Base-by-base conservation (phyloP, 2,329 filamentous ascomycete genomes). In the Penicillium sp. region DNA sequence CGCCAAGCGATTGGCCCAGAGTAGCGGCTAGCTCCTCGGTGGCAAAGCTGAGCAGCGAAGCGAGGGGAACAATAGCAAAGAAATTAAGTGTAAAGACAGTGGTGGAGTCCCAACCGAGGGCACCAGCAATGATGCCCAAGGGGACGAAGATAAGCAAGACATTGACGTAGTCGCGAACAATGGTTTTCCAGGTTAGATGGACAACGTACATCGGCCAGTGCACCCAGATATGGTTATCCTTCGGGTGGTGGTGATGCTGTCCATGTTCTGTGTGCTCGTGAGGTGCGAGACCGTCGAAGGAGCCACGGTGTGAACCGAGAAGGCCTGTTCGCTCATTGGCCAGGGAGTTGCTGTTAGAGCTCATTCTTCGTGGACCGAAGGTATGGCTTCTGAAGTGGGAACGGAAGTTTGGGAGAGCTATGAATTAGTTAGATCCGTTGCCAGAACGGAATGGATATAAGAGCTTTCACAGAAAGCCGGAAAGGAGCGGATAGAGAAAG, bases 101-200 rank as follows among this genome's bases (percentile, higher is more conserved):
- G 3, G 80, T 82, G 1, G 84, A 79, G 61, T 80, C 76, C 79
- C 82, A 83, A 22, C 74, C 69, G 54, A 85, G 51, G 88, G 80
- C 61, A 87, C 81, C 83, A 26, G 84, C 75, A 45, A 85, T 67
- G 62, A 88, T 87, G 52, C 85, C 85, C 36, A 84, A 68, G 4
- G 85, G 85, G n/a, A 87, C 84, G 63, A 86, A 86, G 60, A 87
- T 73, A 51, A 88, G 78, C 19, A 88, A 71, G 47, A 87, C 67
- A 64, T 88, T 87, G 59, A 80, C 85, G 73, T 78, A 78, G 63
- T 79, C 79, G 26, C 75, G 77, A 25, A 71, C 66, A n/a, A 80
- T 67, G 3, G 77, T 77, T 52, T 71, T 62, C 71, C 74, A 79
- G 9, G 75, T 76, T 55, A 77, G 65, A 61, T 73, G 73, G 41